phyloP scores from a whole-genome alignment of 2,329 filamentous ascomycete genomes.

The Blastomyces percursus region DNA sequence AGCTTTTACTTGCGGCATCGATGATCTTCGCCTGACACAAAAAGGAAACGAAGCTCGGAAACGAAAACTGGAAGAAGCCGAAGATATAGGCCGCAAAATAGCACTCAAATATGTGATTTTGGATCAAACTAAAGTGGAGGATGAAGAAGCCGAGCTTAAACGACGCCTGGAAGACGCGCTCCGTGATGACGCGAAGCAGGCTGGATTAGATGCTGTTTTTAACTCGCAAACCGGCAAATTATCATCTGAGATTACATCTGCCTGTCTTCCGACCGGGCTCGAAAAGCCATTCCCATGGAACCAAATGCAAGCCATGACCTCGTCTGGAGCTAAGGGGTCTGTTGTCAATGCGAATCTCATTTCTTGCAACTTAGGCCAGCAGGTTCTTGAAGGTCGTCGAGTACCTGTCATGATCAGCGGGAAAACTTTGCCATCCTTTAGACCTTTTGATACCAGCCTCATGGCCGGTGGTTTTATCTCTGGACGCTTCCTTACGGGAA shows the following conservation, averaged over 20 bases:
- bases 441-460: constrained; percentile 77
- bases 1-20: constrained; percentile 94
- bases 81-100: constrained; percentile 62
- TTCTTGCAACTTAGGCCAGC: constrained; percentile 93
- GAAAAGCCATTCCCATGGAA: constrained; percentile 91
- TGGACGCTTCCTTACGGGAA: constrained; percentile 94
- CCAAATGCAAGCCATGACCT: constrained; percentile 99
- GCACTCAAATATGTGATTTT: constrained; percentile 84
- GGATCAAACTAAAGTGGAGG: constrained; percentile 50
- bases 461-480: constrained; percentile 88
- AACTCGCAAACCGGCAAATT: constrained; percentile 59
- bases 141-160: constrained; percentile 59
- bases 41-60: constrained; percentile 63
- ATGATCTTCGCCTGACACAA: constrained; percentile 77
- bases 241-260: constrained; percentile 65
- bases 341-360: constrained; percentile 94
- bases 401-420: constrained; percentile 97
- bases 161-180: constrained; percentile 77
- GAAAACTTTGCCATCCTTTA: constrained; percentile 90
- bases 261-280: constrained; percentile 70
- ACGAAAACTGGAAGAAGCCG: constrained; percentile 56
- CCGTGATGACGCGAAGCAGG: constrained; percentile 82
- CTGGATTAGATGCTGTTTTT: constrained; percentile 77
- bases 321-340: constrained; percentile 87
- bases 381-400: constrained; percentile 86